These are phyloP conservation scores for Phyllosticta paracitricarpa DNA, from an alignment of 2,329 filamentous ascomycete genomes.

Conservation along the genomic window DNA sequence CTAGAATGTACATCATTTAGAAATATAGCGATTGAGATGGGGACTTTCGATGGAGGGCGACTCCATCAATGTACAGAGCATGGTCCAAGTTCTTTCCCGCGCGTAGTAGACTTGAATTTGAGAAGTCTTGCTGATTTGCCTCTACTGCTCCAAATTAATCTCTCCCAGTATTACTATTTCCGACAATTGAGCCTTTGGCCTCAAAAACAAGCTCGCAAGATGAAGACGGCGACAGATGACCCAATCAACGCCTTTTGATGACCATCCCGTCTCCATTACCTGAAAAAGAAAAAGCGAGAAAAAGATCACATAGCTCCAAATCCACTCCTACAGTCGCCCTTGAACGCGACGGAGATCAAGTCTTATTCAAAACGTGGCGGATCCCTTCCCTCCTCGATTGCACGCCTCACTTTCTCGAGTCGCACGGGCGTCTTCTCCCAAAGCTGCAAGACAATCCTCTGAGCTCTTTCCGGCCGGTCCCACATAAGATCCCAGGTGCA, in stretches of 20 bases:
- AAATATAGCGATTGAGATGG: not conserved
- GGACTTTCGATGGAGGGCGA: not conserved
- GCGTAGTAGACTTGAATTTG: slow-evolving; percentile 8
- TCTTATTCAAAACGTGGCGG: no score
- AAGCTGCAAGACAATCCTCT: not conserved
- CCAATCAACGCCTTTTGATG: no score
- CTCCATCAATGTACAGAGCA: slow-evolving; percentile 6
- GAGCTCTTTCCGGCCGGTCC: not conserved
- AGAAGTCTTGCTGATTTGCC: not conserved
- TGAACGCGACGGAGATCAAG: no score
- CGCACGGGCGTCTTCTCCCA: not conserved
- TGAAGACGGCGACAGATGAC: not conserved
- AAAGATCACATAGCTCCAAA: no score
- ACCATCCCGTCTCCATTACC: no score
- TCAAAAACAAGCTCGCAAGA: not conserved
- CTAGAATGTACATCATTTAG: slow-evolving; percentile 18
- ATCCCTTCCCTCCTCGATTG: not conserved
- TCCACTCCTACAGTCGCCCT: no score
- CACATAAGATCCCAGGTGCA: not conserved
- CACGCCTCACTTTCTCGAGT: not conserved
- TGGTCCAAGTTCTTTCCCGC: not conserved
- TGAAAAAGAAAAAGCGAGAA: no score
- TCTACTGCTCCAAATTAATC: not conserved
- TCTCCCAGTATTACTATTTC: not conserved
- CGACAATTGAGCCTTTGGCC: not conserved